Percentiles rank a stretch among this genome's conserved stretches.
These are phyloP conservation scores for Aureobasidium leucospermi DNA, from an alignment of 2,329 filamentous ascomycete genomes.

Conservation along the genomic window DNA sequence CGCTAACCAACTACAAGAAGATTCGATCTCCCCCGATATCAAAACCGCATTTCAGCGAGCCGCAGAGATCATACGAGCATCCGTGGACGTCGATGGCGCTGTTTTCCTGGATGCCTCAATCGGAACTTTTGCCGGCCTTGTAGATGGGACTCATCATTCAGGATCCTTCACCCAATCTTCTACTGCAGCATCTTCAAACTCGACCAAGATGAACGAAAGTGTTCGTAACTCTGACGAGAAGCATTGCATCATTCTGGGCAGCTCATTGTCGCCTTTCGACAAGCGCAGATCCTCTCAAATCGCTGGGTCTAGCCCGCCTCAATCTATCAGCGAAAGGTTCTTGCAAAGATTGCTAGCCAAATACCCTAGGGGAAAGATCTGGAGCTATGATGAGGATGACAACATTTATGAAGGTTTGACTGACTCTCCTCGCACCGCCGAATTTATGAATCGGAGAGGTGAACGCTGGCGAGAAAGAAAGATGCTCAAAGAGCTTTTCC, in stretches of 20 bases:
- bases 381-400: constrained; percentile 26
- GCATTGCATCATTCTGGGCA: constrained; percentile 1
- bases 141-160: neutral
- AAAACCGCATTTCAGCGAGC: constrained; percentile 32
- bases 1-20: constrained; percentile 20
- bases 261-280: neutral
- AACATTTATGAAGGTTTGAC: constrained; percentile 11
- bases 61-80: constrained; percentile 37
- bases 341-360: constrained; percentile 21
- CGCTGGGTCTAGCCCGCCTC: neutral
- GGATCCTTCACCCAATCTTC: neutral
- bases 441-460: neutral
- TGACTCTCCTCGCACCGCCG: neutral
- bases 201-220: neutral
- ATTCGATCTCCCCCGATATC: constrained; percentile 28
- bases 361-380: constrained; percentile 30
- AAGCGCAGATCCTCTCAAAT: neutral
- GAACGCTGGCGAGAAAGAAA: constrained; percentile 9
- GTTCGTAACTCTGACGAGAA: neutral
- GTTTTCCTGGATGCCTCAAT: constrained; percentile 30
- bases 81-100: constrained; percentile 39
- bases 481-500: constrained; percentile 26
- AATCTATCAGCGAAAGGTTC: constrained; percentile 15
- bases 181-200: neutral
- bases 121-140: constrained; percentile 18